Evolutionary conservation across 352 stramenopile species (phyloP), one percentile per base, ranked within the genome.

Genomic region (Albugo laibachii): DNA sequence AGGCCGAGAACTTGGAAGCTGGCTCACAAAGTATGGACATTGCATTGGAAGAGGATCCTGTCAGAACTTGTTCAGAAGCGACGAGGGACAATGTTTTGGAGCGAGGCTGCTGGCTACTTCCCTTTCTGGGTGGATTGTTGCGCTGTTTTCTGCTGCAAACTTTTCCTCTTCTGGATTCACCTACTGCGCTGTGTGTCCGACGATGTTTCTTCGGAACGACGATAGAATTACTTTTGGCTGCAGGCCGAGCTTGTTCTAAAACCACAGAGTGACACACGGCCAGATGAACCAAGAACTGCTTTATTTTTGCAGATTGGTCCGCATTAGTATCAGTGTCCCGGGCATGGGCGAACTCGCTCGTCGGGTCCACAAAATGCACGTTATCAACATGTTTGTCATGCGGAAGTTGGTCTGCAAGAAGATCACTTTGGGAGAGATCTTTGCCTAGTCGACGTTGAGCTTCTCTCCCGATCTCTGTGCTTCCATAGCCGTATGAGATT

Each of bases 231-330:
- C 24, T 31, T 24, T 34, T 50, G 56, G 5, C 43, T 16, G 11
- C 49, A 55, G 36, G 57, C 59, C 4, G 60, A 27, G 63, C 44
- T 1, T 80, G 69, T 36, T 93, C 80, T 6, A 83, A 52, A 27
- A 92, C 75, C 31, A 93, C 80, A 0, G 76, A 86, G 59, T 93
- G 80, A 37, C 77, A 89, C 5, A 93, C 69, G 8, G 79, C 73
- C 34, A 93, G 53, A 49, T 89, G 76, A 0, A 68, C 63, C 18
- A 93, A 60, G 48, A 93, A 89, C 2, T 73, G 70, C 14, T 88
- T 59, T n/a, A 93, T 88, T 46, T 75, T 76, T 6, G 56, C 61
- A 0, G 74, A 63, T 42, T 84, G 70, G 5, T 80, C 58, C 0
- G 65, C 56, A 35, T 77, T 75, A 6, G 54, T 36, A 11, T 50